Evolutionary conservation across 805 yeast genomes (phyloP), one percentile per base, ranked within the genome.

Genomic region (Metschnikowia continentalis): DNA sequence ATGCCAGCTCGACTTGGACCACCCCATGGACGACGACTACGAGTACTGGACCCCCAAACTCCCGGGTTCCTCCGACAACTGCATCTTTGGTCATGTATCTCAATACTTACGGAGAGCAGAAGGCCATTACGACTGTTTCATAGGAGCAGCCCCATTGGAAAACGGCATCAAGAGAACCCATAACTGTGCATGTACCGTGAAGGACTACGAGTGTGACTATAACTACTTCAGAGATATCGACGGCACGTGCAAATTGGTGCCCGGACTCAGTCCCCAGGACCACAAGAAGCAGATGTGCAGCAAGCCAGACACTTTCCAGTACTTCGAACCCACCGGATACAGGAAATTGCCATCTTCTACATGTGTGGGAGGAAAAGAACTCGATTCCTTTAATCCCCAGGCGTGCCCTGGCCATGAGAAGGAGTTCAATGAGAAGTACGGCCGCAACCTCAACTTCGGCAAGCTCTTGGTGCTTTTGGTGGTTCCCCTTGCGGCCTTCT

Each of bases 131-230:
- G 80, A 83, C 55, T 92, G 96, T 68, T 87, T 83, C 61, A 84
- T 89, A 54, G 85, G 85, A 13, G 80, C 80, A 48, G 81, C 83
- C 3, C 78, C 78, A 10, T 72, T 88, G 39, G 64, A 71, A 26
- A 72, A 79, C 30, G 90, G 88, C 1, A 79, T 75, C 61, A 77
- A 76, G 56, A 72, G 78, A 11, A 64, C 78, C 10, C 74, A 81
- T 53, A 84, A 88, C 65, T 94, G 99, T 71, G 64, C 85, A 1
- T 94, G 99, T 71, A 77, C 94, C 0, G 79, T 96, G 67, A 78
- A 79, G 47, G 99, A 92, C 60, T 94, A 74, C 63, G 99, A 94
- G 68, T 94, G 99, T 77, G 99, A 94, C 66, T 89, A 83, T 72
- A 91, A 91, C 68, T 91, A 76, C 66, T 79, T 69, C 51, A 77